Percentiles rank a stretch among this genome's conserved stretches.
phyloP scores from a whole-genome alignment of 495 filamentous ascomycete genomes.

The Chlorociboria aeruginascens region DNA sequence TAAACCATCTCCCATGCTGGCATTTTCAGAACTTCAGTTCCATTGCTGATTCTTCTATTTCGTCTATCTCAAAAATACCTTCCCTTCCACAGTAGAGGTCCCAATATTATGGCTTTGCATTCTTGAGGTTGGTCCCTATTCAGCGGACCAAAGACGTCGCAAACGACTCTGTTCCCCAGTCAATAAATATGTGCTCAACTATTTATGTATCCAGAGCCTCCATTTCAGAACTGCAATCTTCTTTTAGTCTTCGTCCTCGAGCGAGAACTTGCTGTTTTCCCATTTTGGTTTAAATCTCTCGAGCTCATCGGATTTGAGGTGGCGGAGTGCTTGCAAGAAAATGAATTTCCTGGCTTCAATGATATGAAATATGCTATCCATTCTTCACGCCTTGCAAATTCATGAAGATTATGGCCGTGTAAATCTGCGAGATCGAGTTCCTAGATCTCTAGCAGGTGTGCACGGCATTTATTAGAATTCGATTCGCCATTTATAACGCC shows the following conservation, averaged over 20 bases:
- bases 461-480: constrained; percentile 50
- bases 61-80: too few species aligned
- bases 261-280: too few species aligned
- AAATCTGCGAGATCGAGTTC: constrained; percentile 44
- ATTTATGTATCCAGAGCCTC: constrained; percentile 25
- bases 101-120: too few species aligned
- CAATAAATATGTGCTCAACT: constrained; percentile 33
- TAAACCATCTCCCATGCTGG: too few species aligned
- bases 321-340: constrained; percentile 34
- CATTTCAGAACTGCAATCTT: not conserved
- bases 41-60: too few species aligned
- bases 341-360: constrained; percentile 34
- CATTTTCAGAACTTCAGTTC: too few species aligned
- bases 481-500: too few species aligned
- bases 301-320: constrained; percentile 3
- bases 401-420: constrained; percentile 42
- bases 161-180: constrained; percentile 21
- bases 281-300: too few species aligned
- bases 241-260: not conserved
- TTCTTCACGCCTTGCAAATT: constrained; percentile 29
- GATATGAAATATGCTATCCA: constrained; percentile 34
- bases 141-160: not conserved
- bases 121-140: too few species aligned
- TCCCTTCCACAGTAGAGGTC: too few species aligned
- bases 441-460: constrained; percentile 44